Base-by-base conservation (phyloP, 2,329 filamentous ascomycete genomes). In the Pseudogymnoascus sp. region DNA sequence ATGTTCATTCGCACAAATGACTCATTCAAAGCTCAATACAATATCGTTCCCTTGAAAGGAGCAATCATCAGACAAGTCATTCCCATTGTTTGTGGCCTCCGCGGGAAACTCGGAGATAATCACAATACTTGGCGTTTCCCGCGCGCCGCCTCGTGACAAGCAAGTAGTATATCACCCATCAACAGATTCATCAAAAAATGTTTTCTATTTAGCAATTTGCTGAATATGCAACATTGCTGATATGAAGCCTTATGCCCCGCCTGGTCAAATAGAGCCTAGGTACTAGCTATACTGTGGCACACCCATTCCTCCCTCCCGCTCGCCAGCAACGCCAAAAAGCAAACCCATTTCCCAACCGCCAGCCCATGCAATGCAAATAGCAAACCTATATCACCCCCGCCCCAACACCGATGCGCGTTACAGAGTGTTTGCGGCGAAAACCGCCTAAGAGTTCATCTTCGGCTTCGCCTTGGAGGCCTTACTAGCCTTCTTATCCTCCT, bases 401-500 rank as follows among this genome's bases (percentile, higher is more conserved):
- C 35, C 43, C 25, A 2, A 3, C 25, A 30, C 12, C 28, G 16
- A 22, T 25, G 6, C 57, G 25, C 54, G 68, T 61, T 83, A 16
- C 73, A 76, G 30, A 25, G 82, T 78, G 20, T 85, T 88, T 16
- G 8, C 16, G 32, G 9, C 22, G 22, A 25, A 25, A 30, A 34
- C 2, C 12, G 12, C 57, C 57, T 58, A 38, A 58, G 54, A 35
- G 6, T 58, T 58, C 57, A 58, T 58, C 64, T 90, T 85, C 12
- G 93, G 92, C 77, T 93, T 96, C 5, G 88, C 81, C 78, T 97
- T 99, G 20, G 85, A 83, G 65, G 90, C 90, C 66, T 92, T 92
- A 83, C 97, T 99, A 66, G 92, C 90, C 79, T 97, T 97, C 70
- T 93, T 92, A 62, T 95, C 91, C 65, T 90, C 85, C 82, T 97